These are phyloP conservation scores for Dryas alaskensis DNA, from an alignment of 306 rosid species.

Conservation along the genomic window DNA sequence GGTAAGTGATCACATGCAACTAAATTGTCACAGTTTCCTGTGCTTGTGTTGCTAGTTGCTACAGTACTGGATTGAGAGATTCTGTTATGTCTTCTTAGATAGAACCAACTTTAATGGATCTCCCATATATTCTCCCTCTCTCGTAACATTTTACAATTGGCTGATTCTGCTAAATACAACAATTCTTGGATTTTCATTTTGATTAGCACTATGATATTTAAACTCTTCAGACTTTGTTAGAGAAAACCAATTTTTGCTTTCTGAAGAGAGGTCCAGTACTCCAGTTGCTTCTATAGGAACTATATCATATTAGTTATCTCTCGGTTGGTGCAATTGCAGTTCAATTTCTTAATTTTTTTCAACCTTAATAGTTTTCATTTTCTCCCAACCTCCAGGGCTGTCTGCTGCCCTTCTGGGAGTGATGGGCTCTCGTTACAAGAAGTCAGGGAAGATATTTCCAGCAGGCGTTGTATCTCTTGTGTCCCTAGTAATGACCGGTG, in stretches of 20 bases:
- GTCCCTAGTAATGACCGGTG: constrained; percentile 84
- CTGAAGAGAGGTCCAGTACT: neutral
- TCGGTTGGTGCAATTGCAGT: neutral
- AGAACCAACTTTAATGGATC: neutral
- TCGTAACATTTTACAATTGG: neutral
- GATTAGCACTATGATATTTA: neutral
- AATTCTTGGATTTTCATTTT: neutral
- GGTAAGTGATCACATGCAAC: constrained; percentile 48
- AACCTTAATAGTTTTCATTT: constrained; percentile 3
- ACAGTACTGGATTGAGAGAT: neutral
- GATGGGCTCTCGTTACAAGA: constrained; percentile 95
- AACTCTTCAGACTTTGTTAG: neutral
- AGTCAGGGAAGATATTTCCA: constrained; percentile 90
- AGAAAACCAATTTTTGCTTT: neutral
- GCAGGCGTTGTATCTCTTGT: constrained; percentile 94
- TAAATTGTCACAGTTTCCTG: constrained; percentile 3
- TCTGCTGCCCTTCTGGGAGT: constrained; percentile 86
- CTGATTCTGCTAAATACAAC: neutral
- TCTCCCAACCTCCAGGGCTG: constrained; percentile 46
- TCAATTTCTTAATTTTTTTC: neutral
- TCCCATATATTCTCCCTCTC: neutral
- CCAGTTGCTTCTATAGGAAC: neutral
- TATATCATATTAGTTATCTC: neutral
- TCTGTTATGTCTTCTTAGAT: neutral
- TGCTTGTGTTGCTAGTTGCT: neutral